phyloP scores from a whole-genome alignment of 1,284 basidiomycete genomes.

The Ustilago tritici region DNA sequence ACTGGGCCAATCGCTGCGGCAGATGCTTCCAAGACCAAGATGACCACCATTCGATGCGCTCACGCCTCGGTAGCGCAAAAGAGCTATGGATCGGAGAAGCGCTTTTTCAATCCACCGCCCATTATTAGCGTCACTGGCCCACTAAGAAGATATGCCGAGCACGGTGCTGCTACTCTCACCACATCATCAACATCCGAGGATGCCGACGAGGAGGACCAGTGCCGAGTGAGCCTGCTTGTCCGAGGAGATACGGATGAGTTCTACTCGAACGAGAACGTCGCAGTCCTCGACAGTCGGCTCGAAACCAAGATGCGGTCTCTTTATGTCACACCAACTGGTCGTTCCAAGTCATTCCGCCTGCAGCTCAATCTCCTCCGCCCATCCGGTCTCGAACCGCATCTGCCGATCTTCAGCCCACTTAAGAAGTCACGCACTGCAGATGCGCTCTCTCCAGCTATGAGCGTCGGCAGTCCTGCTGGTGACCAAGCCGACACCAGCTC shows the following conservation, averaged over 20 bases:
- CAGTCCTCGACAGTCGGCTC: conserved; percentile 73
- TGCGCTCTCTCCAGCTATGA: conserved; percentile 30
- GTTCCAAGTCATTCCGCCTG: conserved; percentile 88
- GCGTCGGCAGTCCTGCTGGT: conserved; percentile 21
- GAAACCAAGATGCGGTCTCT: conserved; percentile 88
- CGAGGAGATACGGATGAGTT: conserved; percentile 85
- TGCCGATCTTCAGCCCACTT: conserved; percentile 48
- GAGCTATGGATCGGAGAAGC: conserved; percentile 90
- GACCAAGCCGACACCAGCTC: conserved; percentile 21
- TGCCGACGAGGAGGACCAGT: conserved; percentile 43
- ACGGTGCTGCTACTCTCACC: conserved; percentile 39
- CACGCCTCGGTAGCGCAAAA: conserved; percentile 91
- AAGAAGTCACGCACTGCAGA: conserved; percentile 41
- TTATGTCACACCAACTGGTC: conserved; percentile 86
- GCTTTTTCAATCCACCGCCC: conserved; percentile 88
- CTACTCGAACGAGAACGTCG: conserved; percentile 56
- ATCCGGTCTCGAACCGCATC: conserved; percentile 38
- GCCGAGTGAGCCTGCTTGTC: conserved; percentile 80
- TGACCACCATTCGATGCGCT: conserved; percentile 84
- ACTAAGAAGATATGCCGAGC: conserved; percentile 49
- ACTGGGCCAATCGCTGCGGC: conserved; percentile 43
- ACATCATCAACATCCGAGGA: conserved; percentile 34
- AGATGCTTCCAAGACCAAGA: conserved; percentile 34
- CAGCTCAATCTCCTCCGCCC: conserved; percentile 73
- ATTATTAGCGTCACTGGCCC: conserved; percentile 88